Base-by-base conservation (phyloP, 768 basidiomycete genomes). In the Mycena galopus region DNA sequence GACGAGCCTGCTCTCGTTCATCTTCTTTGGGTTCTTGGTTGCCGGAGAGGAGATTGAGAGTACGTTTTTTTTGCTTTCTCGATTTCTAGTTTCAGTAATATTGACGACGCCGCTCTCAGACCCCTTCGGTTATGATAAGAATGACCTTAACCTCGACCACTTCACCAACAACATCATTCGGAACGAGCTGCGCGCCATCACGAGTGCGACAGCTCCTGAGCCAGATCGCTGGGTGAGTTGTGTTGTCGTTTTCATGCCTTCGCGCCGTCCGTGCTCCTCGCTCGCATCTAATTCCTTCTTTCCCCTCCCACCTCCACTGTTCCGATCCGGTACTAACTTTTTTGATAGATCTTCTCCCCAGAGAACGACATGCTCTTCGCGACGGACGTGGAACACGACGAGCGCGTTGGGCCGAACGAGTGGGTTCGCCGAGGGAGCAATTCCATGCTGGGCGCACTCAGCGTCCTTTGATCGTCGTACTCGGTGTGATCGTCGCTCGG, bases 31-130 rank as follows among this genome's bases (percentile, higher is more conserved):
- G 10, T 93, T 93, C 82, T 79, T 93, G 69, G 91, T 90, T 58
- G 91, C 91, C 32, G 92, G 92, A 53, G 91, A 93, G 80, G 92
- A 93, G 80, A 93, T 93, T 67, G 91, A 93, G 80, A 92, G 91
- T 92, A 71, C 76, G 90, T 82, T 37, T 53, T 25, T 61, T 47
- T 62, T 21, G 44, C 29, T 63, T 82, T 33, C 57, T 32, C 58
- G 42, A 65, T 25, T 62, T 50, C 27, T 14, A 37, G n/a, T 37
- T 37, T 37, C 35, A 7, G 35, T 37, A 14, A 16, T 39, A 39
- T 39, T 7, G 39, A 39, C 39, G 50, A 25, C 23, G n/a, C 50
- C 16, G 50, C 25, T 25, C 17, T 6, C 35, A 88, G 85, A 88
- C 79, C 86, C 86, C n/a, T 87, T 87, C 75, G 87, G 91, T 62